Percentiles rank a stretch among this genome's conserved stretches.
Evolutionary conservation across 2,329 filamentous ascomycete genomes (phyloP).

Genomic region (Hansfordia pulvinata): DNA sequence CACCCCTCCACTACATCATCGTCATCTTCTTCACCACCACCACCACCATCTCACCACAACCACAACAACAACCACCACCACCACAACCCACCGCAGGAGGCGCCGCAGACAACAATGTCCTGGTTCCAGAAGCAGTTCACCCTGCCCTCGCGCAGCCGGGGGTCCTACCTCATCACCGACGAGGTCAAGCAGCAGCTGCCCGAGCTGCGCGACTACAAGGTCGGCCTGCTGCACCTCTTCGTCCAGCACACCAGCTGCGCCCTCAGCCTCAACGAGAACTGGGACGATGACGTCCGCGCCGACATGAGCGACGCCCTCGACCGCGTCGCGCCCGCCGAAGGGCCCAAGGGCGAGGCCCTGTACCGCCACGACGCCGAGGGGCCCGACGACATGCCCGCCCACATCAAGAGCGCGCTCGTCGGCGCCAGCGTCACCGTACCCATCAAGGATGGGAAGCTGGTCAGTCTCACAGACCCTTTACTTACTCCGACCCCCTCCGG

Average conservation of each 20-base stretch:
- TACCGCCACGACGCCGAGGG: constrained; percentile 87
- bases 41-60: too few species aligned
- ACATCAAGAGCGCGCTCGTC: constrained; percentile 83
- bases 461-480: constrained; percentile 17
- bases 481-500: background rate
- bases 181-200: constrained; percentile 58
- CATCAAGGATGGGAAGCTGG: constrained; percentile 73
- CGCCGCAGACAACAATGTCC: constrained; percentile 37
- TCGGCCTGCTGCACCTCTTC: constrained; percentile 79
- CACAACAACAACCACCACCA: constrained; percentile 4
- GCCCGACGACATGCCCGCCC: constrained; percentile 83
- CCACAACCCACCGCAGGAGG: constrained; percentile 2
- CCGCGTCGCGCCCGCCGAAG: constrained; percentile 67
- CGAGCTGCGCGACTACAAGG: constrained; percentile 71
- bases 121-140: constrained; percentile 81
- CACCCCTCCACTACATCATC: constrained; percentile 10
- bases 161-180: constrained; percentile 83
- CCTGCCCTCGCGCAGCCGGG: constrained; percentile 62
- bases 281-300: constrained; percentile 66
- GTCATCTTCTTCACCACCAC: too few species aligned
- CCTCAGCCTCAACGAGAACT: constrained; percentile 87
- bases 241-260: constrained; percentile 92
- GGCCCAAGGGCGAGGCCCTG: constrained; percentile 56
- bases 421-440: constrained; percentile 85
- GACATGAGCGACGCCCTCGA: constrained; percentile 95